These are phyloP conservation scores for Yamagishiella unicocca DNA, from an alignment of 139 green algal genomes.

Conservation along the genomic window DNA sequence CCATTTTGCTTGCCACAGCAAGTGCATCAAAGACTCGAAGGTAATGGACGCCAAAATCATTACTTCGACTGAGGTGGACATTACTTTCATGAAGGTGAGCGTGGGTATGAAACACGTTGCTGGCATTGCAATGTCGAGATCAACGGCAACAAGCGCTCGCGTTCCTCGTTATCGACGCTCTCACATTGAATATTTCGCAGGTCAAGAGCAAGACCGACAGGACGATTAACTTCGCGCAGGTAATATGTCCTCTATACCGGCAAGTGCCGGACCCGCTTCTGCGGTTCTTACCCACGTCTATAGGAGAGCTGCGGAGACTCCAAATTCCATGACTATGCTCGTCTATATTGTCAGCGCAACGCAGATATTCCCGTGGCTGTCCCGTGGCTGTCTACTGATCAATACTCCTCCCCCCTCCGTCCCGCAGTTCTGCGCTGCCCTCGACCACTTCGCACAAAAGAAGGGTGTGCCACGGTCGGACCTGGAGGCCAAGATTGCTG, in stretches of 20 bases:
- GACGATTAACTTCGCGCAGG: slow-evolving; percentile 70
- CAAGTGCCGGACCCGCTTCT: no score
- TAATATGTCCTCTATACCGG: no score
- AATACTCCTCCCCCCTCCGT: not conserved
- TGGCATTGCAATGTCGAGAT: not conserved
- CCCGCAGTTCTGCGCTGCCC: slow-evolving; percentile 2
- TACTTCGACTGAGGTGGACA: slow-evolving; percentile 71
- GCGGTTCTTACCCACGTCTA: no score
- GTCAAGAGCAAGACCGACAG: slow-evolving; percentile 74
- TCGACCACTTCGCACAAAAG: not conserved
- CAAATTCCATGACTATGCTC: no score
- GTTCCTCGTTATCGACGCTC: not conserved
- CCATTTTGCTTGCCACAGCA: slow-evolving; percentile 15
- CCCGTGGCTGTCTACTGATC: not conserved
- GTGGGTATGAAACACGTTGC: not conserved
- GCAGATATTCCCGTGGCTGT: no score
- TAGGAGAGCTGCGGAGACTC: no score
- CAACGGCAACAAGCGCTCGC: not conserved
- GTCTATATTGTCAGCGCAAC: no score
- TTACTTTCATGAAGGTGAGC: slow-evolving; percentile 75
- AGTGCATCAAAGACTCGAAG: slow-evolving; percentile 37
- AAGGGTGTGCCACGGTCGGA: not conserved
- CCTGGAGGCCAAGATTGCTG: slow-evolving; percentile 58
- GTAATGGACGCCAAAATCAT: slow-evolving; percentile 12
- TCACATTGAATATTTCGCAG: slow-evolving; percentile 31